phyloP scores from a whole-genome alignment of 2,329 filamentous ascomycete genomes.

The Trichoderma gracile region DNA sequence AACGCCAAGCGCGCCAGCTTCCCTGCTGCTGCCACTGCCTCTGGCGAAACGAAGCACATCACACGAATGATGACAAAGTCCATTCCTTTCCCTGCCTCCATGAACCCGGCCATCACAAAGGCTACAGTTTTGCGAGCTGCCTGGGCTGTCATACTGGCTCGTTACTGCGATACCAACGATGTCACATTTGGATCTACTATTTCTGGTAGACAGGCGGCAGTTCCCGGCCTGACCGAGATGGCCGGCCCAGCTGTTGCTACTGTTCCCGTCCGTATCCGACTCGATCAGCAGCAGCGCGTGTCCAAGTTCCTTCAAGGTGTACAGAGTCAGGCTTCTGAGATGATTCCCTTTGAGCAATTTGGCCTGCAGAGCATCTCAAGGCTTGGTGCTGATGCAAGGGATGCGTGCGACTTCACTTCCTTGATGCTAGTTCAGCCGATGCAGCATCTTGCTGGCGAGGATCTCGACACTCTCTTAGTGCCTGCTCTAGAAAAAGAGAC shows the following conservation, averaged over 20 bases:
- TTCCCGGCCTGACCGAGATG: constrained; percentile 26
- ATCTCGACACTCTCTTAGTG: constrained; percentile 1
- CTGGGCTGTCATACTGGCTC: constrained; percentile 31
- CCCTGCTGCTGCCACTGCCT: constrained; percentile 7
- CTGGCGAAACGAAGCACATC: background rate
- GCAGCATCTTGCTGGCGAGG: constrained; percentile 11
- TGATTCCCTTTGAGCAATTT: constrained; percentile 23
- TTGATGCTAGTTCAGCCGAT: constrained; percentile 22
- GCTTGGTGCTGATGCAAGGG: background rate
- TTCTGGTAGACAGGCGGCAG: constrained; percentile 28
- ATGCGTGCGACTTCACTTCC: constrained; percentile 21
- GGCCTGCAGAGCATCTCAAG: constrained; percentile 23
- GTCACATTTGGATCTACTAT: constrained; percentile 25
- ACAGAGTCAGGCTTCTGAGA: constrained; percentile 28
- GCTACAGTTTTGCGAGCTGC: constrained; percentile 33
- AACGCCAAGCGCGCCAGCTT: constrained; percentile 24
- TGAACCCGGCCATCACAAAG: constrained; percentile 24
- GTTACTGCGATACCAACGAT: constrained; percentile 22
- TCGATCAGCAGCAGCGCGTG: constrained; percentile 24
- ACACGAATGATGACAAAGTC: constrained; percentile 20
- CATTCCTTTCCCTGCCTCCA: constrained; percentile 12
- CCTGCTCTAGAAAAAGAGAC: background rate
- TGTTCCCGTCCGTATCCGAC: constrained; percentile 27
- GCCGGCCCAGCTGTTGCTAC: constrained; percentile 28
- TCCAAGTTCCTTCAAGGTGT: constrained; percentile 27